These are phyloP conservation scores for Cucurbita moschata DNA, from an alignment of 306 rosid genomes.

Conservation along the genomic window DNA sequence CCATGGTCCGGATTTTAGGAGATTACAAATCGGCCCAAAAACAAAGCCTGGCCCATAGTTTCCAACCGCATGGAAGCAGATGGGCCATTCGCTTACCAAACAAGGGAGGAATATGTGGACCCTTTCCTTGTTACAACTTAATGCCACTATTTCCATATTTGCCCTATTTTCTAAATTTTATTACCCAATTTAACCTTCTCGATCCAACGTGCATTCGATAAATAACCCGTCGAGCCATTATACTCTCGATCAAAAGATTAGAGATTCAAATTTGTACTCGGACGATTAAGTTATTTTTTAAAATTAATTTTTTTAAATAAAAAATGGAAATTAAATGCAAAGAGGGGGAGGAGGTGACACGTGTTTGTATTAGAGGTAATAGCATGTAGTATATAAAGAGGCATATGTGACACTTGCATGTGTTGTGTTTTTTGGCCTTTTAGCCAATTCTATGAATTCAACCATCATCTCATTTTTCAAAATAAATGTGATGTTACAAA, in stretches of 20 bases:
- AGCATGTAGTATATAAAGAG: not conserved
- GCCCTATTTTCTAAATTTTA: not conserved
- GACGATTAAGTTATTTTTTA: not conserved
- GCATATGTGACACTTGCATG: not conserved
- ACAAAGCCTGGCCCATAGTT: not conserved
- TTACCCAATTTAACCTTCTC: not conserved
- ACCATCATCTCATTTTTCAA: not conserved
- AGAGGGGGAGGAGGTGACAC: not conserved
- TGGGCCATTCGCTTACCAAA: not conserved
- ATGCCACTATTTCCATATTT: not conserved
- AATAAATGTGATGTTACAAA: not conserved
- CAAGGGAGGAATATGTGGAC: not conserved
- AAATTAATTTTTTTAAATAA: not conserved
- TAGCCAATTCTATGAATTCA: not conserved
- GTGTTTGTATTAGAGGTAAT: not conserved
- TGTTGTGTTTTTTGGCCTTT: not conserved
- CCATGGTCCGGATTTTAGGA: not conserved
- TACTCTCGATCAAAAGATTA: too few relatives aligned
- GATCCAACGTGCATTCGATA: too few relatives aligned
- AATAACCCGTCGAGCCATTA: too few relatives aligned
- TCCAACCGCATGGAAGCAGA: not conserved
- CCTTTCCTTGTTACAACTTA: not conserved
- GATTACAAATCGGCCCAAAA: not conserved
- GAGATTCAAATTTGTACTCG: not conserved
- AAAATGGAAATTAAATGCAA: not conserved